These are phyloP conservation scores for Cucumis melo DNA, from an alignment of 306 rosid species.

Conservation along the genomic window DNA sequence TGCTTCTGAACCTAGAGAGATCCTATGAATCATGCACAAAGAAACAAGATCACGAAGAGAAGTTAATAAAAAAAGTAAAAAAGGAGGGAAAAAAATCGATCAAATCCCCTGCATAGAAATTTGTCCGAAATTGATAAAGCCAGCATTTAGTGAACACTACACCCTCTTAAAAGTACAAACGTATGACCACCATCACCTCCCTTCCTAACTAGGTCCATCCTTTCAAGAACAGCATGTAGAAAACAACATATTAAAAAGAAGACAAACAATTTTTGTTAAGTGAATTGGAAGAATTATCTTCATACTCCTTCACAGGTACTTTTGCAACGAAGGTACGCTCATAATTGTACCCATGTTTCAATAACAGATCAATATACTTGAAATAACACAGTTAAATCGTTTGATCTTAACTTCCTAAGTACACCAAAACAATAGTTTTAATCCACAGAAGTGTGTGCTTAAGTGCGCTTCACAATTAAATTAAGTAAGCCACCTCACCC, in stretches of 20 bases:
- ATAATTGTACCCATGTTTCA: neutral
- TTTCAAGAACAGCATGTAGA: neutral
- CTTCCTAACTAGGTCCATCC: neutral
- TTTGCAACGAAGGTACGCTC: neutral
- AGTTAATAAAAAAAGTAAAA: no score
- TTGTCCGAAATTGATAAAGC: neutral
- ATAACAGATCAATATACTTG: neutral
- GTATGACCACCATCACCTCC: neutral
- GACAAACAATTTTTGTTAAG: neutral
- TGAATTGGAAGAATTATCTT: neutral
- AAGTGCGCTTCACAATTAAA: neutral
- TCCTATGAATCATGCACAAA: neutral
- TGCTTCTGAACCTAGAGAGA: neutral
- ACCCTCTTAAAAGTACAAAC: neutral
- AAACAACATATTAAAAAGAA: neutral
- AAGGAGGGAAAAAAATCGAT: neutral
- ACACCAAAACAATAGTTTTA: neutral
- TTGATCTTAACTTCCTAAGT: neutral
- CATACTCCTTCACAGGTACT: neutral
- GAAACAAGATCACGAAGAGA: neutral
- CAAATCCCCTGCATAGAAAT: neutral
- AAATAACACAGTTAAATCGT: neutral
- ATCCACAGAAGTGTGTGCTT: neutral
- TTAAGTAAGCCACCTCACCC: neutral
- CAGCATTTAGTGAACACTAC: neutral